Conservation (phyloP, 2,329 filamentous ascomycete species). For the Thermomyces lanuginosus region DNA sequence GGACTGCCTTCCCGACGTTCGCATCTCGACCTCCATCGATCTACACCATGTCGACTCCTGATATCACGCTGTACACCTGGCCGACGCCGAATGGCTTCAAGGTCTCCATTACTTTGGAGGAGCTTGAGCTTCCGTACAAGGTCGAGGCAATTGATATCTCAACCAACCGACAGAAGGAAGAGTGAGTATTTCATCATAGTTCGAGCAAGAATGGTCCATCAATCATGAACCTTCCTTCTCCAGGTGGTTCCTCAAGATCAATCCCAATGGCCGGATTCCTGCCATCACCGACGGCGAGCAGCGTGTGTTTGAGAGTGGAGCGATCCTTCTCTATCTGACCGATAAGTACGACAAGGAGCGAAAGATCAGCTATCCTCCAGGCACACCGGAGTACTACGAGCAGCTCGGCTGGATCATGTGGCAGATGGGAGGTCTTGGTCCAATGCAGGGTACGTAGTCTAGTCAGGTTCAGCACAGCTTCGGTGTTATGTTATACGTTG, state of each 20-base stretch:
- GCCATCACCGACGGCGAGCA: slow-evolving; percentile 26
- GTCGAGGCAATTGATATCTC: slow-evolving; percentile 25
- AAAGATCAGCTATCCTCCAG: slow-evolving; percentile 29
- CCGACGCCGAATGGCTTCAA: slow-evolving; percentile 21
- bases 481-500: not conserved
- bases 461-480: not conserved
- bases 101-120: slow-evolving; percentile 22
- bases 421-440: slow-evolving; percentile 15
- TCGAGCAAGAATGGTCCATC: no score
- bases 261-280: slow-evolving; percentile 35
- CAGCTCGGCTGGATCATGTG: slow-evolving; percentile 30
- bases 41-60: no score
- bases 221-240: no score
- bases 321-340: slow-evolving; percentile 31
- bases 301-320: slow-evolving; percentile 29
- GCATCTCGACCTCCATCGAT: no score
- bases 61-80: slow-evolving; percentile 19
- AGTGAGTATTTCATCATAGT: no score
- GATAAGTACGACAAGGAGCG: slow-evolving; percentile 29
- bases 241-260: slow-evolving; percentile 31
- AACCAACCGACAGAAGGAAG: slow-evolving; percentile 29
- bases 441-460: slow-evolving; percentile 23
- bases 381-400: slow-evolving; percentile 28
- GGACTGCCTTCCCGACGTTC: no score
- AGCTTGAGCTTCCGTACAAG: slow-evolving; percentile 20